Base-by-base conservation (phyloP, 352 stramenopile species). In the Globisporangium spinosum region DNA sequence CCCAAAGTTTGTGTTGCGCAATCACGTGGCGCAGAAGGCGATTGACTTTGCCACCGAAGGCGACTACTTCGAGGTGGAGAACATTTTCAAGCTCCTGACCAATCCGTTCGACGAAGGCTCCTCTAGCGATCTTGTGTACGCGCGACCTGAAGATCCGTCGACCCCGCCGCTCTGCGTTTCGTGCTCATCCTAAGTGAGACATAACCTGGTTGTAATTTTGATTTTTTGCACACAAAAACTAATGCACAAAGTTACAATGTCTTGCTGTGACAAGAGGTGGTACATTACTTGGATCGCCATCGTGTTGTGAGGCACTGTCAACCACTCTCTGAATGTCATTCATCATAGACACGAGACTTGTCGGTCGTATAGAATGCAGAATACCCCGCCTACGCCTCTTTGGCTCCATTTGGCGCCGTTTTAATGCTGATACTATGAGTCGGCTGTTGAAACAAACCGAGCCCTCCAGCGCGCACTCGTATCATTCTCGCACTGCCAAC, bases 11-110 rank as follows among this genome's bases (percentile, higher is more conserved):
- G 81, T 97, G 8, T 70, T 97, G 25, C 88, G 91, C 49, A 97
- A 97, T 73, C 89, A 96, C 60, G 85, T 96, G n/a, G 88, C 84
- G 38, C 92, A 98, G 75, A 79, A 77, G 51, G 89, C 88, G 12
- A 97, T 98, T 25, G 85, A 96, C 22, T 79, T 79, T 25, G 92
- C 91, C 0, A 70, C 85, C 20, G 75, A 79, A 27, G 85, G 89
- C 4, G 79, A 97, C 55, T 89, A 85, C 63, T 70, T 80, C 9
- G 61, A 70, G 20, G 85, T 97, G 22, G 70, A 82, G 38, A 81
- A 87, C 58, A 89, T 95, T 64, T 77, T 94, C 27, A 54, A 89
- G n/a, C 61, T 95, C 17, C 38, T 95, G 35, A 87, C 73, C 22
- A 71, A 87, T 55, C 88, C 88, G 43, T 96, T 93, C 64, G 76